Percentiles rank a stretch among this genome's conserved stretches.
These are phyloP conservation scores for Paramecium octaurelia DNA, from an alignment of 73 alveolate species.

Conservation along the genomic window DNA sequence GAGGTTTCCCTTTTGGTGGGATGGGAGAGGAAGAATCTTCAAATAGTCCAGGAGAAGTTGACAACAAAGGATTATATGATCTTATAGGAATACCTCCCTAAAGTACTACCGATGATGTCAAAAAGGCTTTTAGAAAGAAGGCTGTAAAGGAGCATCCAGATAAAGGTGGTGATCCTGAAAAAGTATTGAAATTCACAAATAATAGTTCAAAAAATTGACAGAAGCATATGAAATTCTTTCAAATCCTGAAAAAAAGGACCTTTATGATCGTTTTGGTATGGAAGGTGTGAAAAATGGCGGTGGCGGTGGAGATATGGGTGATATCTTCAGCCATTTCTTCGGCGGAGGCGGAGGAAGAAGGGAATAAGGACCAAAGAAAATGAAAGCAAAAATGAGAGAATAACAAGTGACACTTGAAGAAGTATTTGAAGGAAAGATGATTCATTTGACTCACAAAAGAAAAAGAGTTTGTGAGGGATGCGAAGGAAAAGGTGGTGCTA, in stretches of 20 bases:
- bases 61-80: conserved; percentile 85
- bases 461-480: conserved; percentile 88
- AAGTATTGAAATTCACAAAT: neutral
- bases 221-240: conserved; percentile 91
- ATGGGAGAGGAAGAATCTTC: conserved; percentile 63
- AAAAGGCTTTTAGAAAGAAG: conserved; percentile 87
- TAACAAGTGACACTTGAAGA: conserved; percentile 90
- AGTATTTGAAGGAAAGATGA: conserved; percentile 89
- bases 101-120: conserved; percentile 81
- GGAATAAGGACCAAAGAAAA: conserved; percentile 78
- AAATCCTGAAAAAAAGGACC: conserved; percentile 94
- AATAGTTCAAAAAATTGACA: conserved; percentile 87
- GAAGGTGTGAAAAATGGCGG: conserved; percentile 97
- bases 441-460: conserved; percentile 84
- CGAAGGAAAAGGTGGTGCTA: conserved; percentile 90
- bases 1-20: conserved; percentile 49
- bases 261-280: conserved; percentile 96
- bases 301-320: conserved; percentile 80
- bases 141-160: conserved; percentile 96
- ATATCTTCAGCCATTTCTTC: conserved; percentile 86
- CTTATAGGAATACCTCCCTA: conserved; percentile 84
- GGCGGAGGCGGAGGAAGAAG: conserved; percentile 87
- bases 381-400: conserved; percentile 82
- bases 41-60: conserved; percentile 87
- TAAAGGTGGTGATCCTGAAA: conserved; percentile 97